A percentile compares a stretch with the other conserved stretches of the same genome.
Conservation (phyloP, 306 rosid species). For the Quercus dentata region DNA sequence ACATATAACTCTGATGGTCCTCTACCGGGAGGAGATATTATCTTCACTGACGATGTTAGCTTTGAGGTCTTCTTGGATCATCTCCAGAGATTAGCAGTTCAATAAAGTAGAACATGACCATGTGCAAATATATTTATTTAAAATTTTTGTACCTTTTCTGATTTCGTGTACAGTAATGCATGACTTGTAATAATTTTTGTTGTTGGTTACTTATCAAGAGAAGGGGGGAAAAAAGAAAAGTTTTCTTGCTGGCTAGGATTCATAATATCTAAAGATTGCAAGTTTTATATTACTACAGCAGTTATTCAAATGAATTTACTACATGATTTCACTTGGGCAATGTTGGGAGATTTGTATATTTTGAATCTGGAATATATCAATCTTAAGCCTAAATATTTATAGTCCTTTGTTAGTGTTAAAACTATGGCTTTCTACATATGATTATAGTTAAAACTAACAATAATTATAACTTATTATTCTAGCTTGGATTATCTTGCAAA, state of each 20-base stretch:
- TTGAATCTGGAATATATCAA: no score
- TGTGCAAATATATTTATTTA: slow-evolving; percentile 10
- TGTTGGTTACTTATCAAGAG: neutral
- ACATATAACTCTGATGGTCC: slow-evolving; percentile 75
- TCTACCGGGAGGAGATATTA: slow-evolving; percentile 81
- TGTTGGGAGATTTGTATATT: neutral
- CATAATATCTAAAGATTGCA: neutral
- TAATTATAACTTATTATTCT: no score
- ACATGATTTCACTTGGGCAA: neutral
- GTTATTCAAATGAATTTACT: neutral
- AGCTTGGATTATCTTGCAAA: no score
- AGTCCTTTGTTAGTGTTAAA: no score
- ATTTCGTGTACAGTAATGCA: slow-evolving; percentile 39
- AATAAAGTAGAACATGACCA: slow-evolving; percentile 30
- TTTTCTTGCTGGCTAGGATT: slow-evolving; percentile 3
- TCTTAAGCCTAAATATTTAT: no score
- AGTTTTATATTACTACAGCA: no score
- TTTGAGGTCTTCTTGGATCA: slow-evolving; percentile 96
- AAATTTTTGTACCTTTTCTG: neutral
- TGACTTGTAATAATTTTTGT: slow-evolving; percentile 1
- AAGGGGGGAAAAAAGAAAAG: no score
- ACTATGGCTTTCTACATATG: no score
- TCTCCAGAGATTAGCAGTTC: slow-evolving; percentile 96
- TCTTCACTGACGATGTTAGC: slow-evolving; percentile 93
- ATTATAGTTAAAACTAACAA: no score